A percentile compares a stretch with the other conserved stretches of the same genome.
These are phyloP conservation scores for Trichoderma atrobrunneum DNA, from an alignment of 2,329 filamentous ascomycete genomes.

Conservation along the genomic window DNA sequence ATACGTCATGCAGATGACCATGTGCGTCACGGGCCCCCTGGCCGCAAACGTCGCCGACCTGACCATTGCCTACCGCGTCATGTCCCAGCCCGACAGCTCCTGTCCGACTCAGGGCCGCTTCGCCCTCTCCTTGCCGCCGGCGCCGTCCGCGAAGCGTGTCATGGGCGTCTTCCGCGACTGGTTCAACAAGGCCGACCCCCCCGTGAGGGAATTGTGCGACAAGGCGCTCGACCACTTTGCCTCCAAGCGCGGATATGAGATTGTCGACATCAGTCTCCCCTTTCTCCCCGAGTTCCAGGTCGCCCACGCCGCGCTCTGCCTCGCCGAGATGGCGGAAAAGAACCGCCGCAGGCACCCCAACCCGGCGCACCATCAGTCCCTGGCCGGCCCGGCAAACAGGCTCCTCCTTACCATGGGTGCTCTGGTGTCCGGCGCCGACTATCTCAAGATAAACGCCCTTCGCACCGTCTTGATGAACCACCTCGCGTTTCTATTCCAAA, in stretches of 20 bases:
- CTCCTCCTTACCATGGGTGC: constrained; percentile 64
- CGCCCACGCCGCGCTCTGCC: constrained; percentile 74
- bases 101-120: constrained; percentile 62
- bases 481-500: constrained; percentile 65
- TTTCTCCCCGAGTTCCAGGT: constrained; percentile 68
- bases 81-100: constrained; percentile 68
- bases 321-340: constrained; percentile 62
- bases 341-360: constrained; percentile 44
- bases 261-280: constrained; percentile 63
- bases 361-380: constrained; percentile 48
- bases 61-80: constrained; percentile 75
- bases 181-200: constrained; percentile 52
- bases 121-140: constrained; percentile 50
- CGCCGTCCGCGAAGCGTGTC: constrained; percentile 50
- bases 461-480: constrained; percentile 77
- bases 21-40: constrained; percentile 70
- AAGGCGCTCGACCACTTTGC: constrained; percentile 58
- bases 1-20: too few species aligned
- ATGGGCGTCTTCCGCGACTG: constrained; percentile 66
- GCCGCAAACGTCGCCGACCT: constrained; percentile 74
- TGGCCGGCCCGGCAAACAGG: constrained; percentile 65
- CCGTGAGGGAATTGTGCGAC: constrained; percentile 61
- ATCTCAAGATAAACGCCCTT: constrained; percentile 69
- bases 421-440: constrained; percentile 65
- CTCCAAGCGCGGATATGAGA: constrained; percentile 46